These are phyloP conservation scores for Sphaerulina vaccinii DNA, from an alignment of 2,329 filamentous ascomycete species.

Conservation along the genomic window DNA sequence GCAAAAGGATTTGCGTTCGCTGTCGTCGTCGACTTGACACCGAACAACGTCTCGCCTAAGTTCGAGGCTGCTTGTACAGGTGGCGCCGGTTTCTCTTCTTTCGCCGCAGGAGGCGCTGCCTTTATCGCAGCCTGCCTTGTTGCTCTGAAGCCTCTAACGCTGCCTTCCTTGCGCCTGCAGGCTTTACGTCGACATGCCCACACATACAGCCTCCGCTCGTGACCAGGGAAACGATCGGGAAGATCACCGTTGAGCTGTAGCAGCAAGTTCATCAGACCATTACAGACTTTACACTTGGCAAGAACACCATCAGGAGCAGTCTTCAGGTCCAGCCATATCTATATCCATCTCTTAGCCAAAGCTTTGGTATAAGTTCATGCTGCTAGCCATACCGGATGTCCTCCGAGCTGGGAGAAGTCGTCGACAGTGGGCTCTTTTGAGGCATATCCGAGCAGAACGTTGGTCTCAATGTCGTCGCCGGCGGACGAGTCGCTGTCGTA, in stretches of 20 bases:
- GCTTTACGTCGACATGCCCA: conserved; percentile 75
- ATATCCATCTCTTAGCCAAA: conserved; percentile 24
- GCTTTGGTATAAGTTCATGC: conserved; percentile 8
- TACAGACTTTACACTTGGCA: conserved; percentile 84
- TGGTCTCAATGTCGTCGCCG: conserved; percentile 72
- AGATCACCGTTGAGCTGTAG: conserved; percentile 90
- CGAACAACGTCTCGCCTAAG: conserved; percentile 70
- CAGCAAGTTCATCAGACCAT: conserved; percentile 76
- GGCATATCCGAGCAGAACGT: conserved; percentile 86
- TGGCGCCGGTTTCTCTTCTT: conserved; percentile 19
- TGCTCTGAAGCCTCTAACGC: conserved; percentile 72
- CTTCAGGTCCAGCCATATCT: conserved; percentile 81
- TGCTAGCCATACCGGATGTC: conserved; percentile 67
- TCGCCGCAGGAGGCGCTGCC: conserved; percentile 25
- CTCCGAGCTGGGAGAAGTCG: conserved; percentile 82
- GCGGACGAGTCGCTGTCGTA: conserved; percentile 87
- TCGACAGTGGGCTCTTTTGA: conserved; percentile 77
- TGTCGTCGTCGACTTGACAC: conserved; percentile 51
- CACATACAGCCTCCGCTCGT: conserved; percentile 85
- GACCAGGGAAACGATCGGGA: conserved; percentile 78
- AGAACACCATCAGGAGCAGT: conserved; percentile 71
- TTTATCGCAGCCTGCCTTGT: conserved; percentile 50
- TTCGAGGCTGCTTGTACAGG: conserved; percentile 40
- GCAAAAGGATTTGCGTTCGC: conserved; percentile 62
- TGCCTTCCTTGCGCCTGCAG: conserved; percentile 80